Percentiles rank a stretch among this genome's conserved stretches.
Evolutionary conservation across 495 filamentous ascomycete genomes (phyloP).

Genomic region (Penicillium bovifimosum): DNA sequence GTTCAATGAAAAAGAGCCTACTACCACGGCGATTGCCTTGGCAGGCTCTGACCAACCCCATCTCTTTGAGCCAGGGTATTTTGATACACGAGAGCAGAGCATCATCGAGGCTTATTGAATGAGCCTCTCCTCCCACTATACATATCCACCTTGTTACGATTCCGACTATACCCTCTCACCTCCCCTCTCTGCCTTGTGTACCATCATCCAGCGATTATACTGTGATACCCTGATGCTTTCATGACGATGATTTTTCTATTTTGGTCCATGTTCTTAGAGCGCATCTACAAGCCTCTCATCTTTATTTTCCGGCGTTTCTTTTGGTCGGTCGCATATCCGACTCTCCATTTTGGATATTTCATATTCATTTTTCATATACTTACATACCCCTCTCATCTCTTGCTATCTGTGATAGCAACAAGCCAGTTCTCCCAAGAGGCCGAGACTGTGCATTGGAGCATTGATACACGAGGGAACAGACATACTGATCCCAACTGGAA

Average conservation of each 20-base stretch:
- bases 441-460: conserved; percentile 15
- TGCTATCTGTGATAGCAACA: conserved; percentile 1
- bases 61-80: conserved; percentile 59
- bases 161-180: not conserved
- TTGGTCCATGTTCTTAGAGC: not conserved
- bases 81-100: conserved; percentile 45
- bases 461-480: not conserved
- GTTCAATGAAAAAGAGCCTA: conserved; percentile 63
- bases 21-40: conserved; percentile 47
- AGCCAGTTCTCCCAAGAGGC: conserved; percentile 21
- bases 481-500: conserved; percentile 12
- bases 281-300: conserved; percentile 3
- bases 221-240: conserved; percentile 25
- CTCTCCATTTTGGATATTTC: conserved; percentile 10
- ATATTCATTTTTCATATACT: conserved; percentile 4
- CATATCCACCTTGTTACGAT: not conserved
- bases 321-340: conserved; percentile 7
- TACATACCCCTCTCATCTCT: conserved; percentile 7
- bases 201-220: conserved; percentile 18
- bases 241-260: conserved; percentile 11
- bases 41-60: conserved; percentile 32
- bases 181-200: conserved; percentile 18
- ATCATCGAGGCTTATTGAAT: conserved; percentile 42
- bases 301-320: conserved; percentile 8
- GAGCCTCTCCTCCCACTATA: not conserved